A percentile compares a stretch with the other conserved stretches of the same genome.
phyloP scores from a whole-genome alignment of 805 yeast genomes.

The Priceomyces fermenticarens region DNA sequence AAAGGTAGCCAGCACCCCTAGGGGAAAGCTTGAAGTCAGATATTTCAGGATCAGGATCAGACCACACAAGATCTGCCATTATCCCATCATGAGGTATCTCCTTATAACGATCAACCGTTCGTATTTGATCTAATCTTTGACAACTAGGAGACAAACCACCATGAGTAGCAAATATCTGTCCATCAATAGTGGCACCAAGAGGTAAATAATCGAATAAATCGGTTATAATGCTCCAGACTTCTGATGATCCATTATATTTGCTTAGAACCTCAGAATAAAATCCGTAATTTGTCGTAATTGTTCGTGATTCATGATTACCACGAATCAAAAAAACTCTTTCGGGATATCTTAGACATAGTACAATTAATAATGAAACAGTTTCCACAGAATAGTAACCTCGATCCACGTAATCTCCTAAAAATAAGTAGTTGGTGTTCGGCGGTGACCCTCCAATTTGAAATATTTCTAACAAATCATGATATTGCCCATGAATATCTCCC shows the following conservation, averaged over 20 bases:
- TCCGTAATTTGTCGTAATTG: conserved; percentile 95
- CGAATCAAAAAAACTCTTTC: conserved; percentile 75
- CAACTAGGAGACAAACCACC: conserved; percentile 96
- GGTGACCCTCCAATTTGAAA: conserved; percentile 91
- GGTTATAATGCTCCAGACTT: conserved; percentile 86
- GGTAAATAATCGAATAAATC: conserved; percentile 91
- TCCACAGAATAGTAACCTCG: conserved; percentile 92
- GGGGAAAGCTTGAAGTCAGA: conserved; percentile 85
- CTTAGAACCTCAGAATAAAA: conserved; percentile 91
- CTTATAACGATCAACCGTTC: conserved; percentile 83
- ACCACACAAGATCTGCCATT: conserved; percentile 99
- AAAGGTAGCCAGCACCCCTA: conserved; percentile 96
- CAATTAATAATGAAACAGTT: conserved; percentile 79
- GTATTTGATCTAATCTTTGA: conserved; percentile 88
- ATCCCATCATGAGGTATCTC: conserved; percentile 99
- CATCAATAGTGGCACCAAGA: conserved; percentile 84
- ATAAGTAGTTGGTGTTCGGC: conserved; percentile 90
- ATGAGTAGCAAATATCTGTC: conserved; percentile 88
- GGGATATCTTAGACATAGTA: conserved; percentile 86
- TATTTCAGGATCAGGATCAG: conserved; percentile 88
- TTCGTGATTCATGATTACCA: conserved; percentile 96
- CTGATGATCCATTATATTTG: conserved; percentile 70
- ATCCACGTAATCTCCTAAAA: conserved; percentile 95
- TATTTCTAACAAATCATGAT: conserved; percentile 87
- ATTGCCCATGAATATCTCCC: conserved; percentile 98